Evolutionary conservation across 2,329 filamentous ascomycete genomes (phyloP), one percentile per base, ranked within the genome.

Genomic region (Aureobasidium subglaciale): DNA sequence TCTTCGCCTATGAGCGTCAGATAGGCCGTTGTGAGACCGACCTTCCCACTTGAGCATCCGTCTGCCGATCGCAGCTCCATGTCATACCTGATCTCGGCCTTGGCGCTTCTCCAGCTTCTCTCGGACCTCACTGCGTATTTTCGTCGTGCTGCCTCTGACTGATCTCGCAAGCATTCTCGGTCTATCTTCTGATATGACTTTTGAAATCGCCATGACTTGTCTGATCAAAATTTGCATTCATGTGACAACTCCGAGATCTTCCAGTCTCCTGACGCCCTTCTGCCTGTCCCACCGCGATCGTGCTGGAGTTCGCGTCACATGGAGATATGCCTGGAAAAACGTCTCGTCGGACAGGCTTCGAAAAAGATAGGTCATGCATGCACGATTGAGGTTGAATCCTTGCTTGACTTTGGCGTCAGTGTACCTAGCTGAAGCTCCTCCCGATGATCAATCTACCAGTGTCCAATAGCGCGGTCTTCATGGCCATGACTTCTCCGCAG

Each of bases 21-120:
- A 48, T 48, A 48, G 43, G 43, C 18, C 43, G 43, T 48, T 32
- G 43, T 30, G 43, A 18, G 43, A 43, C 40, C 43, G 43, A 48
- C 43, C 43, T 48, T 35, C 43, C 29, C n/a, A 35, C 43, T 48
- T 48, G 43, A 48, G 43, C 43, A 18, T 29, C 18, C 18, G 4
- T 34, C 20, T 30, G 43, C 43, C 43, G 43, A 48, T 16, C 30
- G 20, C 29, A 15, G 13, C 10, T 15, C 9, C 32, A 48, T 48
- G 43, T 48, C 43, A 48, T 48, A 5, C 8, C 9, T 40, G 10
- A 4, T 18, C 5, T 6, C 8, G 29, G 42, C 34, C 42, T 46
- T 46, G 42, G 42, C 42, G 20, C 9, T 43, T 18, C 37, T 16
- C 7, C 15, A 25, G 40, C 11, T 10, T 34, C 42, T 5, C 34